A percentile compares a stretch with the other conserved stretches of the same genome.
Conservation (phyloP, 2,329 filamentous ascomycete genomes). For the Dothistroma septosporum region DNA sequence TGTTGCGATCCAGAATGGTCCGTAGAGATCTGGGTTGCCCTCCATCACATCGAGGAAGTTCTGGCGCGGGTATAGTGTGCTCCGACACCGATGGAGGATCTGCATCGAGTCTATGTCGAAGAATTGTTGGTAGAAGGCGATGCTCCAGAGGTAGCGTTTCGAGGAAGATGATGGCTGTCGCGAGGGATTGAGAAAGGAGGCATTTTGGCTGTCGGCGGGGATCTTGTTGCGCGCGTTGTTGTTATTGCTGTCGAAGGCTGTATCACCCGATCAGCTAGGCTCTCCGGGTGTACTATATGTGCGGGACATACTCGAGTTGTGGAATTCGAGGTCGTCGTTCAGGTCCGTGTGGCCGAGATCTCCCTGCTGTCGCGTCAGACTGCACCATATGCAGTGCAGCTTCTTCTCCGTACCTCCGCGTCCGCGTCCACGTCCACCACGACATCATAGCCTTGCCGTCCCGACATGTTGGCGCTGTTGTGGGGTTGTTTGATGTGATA, state of each 20-base stretch:
- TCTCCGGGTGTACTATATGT: not conserved
- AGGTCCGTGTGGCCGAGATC: slow-evolving; percentile 97
- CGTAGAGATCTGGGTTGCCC: slow-evolving; percentile 94
- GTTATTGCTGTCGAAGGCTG: slow-evolving; percentile 30
- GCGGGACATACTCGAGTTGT: slow-evolving; percentile 65
- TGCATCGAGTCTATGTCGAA: slow-evolving; percentile 96
- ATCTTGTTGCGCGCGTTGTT: slow-evolving; percentile 47
- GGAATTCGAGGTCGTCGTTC: slow-evolving; percentile 98
- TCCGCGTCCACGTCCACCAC: slow-evolving; percentile 97
- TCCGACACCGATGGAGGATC: slow-evolving; percentile 79
- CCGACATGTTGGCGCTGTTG: slow-evolving; percentile 36
- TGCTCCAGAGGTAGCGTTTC: slow-evolving; percentile 88
- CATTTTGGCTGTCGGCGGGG: slow-evolving; percentile 36
- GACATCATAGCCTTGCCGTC: slow-evolving; percentile 83
- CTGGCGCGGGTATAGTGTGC: slow-evolving; percentile 81
- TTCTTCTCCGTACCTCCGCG: slow-evolving; percentile 50
- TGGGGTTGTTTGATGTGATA: not conserved
- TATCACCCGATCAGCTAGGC: slow-evolving; percentile 4
- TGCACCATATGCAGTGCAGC: not conserved
- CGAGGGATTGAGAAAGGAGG: slow-evolving; percentile 34
- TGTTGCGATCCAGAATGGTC: slow-evolving; percentile 97
- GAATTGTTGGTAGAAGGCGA: slow-evolving; percentile 94
- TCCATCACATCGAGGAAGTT: slow-evolving; percentile 98
- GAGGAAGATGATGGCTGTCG: slow-evolving; percentile 27
- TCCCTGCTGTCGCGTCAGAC: slow-evolving; percentile 55